phyloP scores from a whole-genome alignment of 768 basidiomycete genomes.

The Clathrus columnatus region DNA sequence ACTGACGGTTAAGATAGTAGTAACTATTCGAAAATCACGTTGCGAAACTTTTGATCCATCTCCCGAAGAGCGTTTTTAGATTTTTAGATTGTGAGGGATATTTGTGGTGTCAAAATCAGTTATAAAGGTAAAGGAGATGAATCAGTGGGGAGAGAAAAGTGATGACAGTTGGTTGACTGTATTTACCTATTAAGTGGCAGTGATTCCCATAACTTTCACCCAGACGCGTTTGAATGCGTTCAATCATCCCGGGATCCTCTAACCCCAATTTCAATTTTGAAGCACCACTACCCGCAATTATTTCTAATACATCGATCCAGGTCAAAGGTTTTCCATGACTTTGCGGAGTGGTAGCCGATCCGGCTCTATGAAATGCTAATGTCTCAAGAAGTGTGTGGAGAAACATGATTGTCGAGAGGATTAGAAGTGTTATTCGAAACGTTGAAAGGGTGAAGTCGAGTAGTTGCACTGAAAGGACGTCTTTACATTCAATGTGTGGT shows the following conservation, averaged over 20 bases:
- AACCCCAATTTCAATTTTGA: too few species aligned
- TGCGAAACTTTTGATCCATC: background rate
- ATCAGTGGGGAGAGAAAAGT: background rate
- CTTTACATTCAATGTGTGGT: conserved; percentile 19
- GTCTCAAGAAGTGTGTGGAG: conserved; percentile 46
- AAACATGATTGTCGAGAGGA: conserved; percentile 36
- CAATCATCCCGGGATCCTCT: background rate
- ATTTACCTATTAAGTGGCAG: background rate
- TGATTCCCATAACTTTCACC: background rate
- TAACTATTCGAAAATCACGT: background rate
- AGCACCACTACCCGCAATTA: conserved; percentile 24
- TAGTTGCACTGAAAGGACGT: conserved; percentile 17
- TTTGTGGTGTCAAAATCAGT: background rate
- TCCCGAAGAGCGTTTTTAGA: background rate
- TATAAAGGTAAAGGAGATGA: too few species aligned
- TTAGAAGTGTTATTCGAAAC: conserved; percentile 23
- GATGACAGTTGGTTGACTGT: too few species aligned
- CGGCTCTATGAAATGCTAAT: conserved; percentile 47
- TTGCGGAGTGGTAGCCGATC: conserved; percentile 50
- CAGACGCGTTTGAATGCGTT: background rate
- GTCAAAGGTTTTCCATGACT: conserved; percentile 52
- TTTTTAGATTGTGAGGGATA: background rate
- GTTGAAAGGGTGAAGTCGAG: conserved; percentile 18
- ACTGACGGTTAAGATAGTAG: background rate
- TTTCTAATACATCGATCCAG: conserved; percentile 55